These are phyloP conservation scores for Aspergillus quadrilineatus DNA, from an alignment of 2,329 filamentous ascomycete species.

Conservation along the genomic window DNA sequence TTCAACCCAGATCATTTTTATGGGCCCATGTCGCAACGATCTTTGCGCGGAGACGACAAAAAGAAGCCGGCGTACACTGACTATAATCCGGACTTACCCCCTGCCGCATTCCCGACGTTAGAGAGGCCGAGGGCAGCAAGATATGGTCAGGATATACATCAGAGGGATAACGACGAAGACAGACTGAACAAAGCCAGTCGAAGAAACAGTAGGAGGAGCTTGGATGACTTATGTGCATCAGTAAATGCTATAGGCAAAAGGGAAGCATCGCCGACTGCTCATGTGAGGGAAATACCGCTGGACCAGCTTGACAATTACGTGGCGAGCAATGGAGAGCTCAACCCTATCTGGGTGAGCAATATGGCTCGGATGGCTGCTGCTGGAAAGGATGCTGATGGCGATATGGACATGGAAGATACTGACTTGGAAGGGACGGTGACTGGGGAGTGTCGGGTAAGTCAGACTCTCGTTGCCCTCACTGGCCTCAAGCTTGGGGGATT, in stretches of 20 bases:
- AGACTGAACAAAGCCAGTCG: not conserved
- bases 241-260: not conserved
- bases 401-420: constrained; percentile 22
- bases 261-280: not conserved
- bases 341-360: constrained; percentile 30
- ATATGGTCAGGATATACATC: not conserved
- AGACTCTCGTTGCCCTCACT: too few species aligned
- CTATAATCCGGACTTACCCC: constrained; percentile 41
- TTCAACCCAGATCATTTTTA: constrained; percentile 23
- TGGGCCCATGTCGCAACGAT: constrained; percentile 22
- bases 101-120: constrained; percentile 45
- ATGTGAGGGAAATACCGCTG: constrained; percentile 15
- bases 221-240: not conserved
- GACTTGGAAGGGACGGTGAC: constrained; percentile 16
- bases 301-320: constrained; percentile 23
- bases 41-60: constrained; percentile 5
- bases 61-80: constrained; percentile 24
- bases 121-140: constrained; percentile 17
- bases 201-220: not conserved
- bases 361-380: constrained; percentile 23
- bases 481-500: too few species aligned
- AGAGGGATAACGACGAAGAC: not conserved
- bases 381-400: not conserved
- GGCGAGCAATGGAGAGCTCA: constrained; percentile 31
- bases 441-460: constrained; percentile 10